phyloP scores from a whole-genome alignment of 2,329 filamentous ascomycete genomes.

The Stylonectria norvegica region DNA sequence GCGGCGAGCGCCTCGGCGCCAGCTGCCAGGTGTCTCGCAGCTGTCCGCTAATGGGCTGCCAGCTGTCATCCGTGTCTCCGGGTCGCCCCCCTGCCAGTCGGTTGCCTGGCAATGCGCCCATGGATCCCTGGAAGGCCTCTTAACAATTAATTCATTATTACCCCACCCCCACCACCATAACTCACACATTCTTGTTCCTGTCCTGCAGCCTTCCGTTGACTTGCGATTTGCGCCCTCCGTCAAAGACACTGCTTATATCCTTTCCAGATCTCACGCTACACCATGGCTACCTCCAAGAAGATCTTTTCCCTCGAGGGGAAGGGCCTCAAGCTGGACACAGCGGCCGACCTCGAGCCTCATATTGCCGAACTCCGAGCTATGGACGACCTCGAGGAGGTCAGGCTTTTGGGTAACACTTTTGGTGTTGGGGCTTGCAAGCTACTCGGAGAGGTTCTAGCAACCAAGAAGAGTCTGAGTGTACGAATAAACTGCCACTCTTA shows the following conservation, averaged over 20 bases:
- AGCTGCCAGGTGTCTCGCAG: slow-evolving; percentile 1
- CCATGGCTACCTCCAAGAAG: slow-evolving; percentile 45
- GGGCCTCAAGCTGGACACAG: slow-evolving; percentile 87
- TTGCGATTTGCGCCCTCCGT: slow-evolving; percentile 7
- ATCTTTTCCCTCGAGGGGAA: slow-evolving; percentile 89
- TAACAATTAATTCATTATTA: slow-evolving; percentile 4
- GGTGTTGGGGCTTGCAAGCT: slow-evolving; percentile 84
- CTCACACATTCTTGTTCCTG: slow-evolving; percentile 17
- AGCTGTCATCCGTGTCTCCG: slow-evolving; percentile 1
- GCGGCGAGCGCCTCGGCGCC: slow-evolving; percentile 18
- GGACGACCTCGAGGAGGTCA: slow-evolving; percentile 77
- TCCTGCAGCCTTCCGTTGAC: slow-evolving; percentile 11
- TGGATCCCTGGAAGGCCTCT: not conserved
- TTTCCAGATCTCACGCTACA: slow-evolving; percentile 7
- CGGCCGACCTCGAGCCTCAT: slow-evolving; percentile 80
- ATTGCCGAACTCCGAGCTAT: slow-evolving; percentile 71
- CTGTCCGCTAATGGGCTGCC: no score
- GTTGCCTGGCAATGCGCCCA: slow-evolving; percentile 3
- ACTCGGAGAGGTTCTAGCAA: slow-evolving; percentile 76
- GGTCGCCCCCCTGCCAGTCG: slow-evolving; percentile 5
- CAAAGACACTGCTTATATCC: slow-evolving; percentile 9
- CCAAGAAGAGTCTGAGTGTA: slow-evolving; percentile 79
- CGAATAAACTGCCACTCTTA: slow-evolving; percentile 12
- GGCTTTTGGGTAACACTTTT: slow-evolving; percentile 85
- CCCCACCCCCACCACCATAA: slow-evolving; percentile 27